Evolutionary conservation across 1,284 basidiomycete species (phyloP).

Genomic region (Apiotrichum laibachii): DNA sequence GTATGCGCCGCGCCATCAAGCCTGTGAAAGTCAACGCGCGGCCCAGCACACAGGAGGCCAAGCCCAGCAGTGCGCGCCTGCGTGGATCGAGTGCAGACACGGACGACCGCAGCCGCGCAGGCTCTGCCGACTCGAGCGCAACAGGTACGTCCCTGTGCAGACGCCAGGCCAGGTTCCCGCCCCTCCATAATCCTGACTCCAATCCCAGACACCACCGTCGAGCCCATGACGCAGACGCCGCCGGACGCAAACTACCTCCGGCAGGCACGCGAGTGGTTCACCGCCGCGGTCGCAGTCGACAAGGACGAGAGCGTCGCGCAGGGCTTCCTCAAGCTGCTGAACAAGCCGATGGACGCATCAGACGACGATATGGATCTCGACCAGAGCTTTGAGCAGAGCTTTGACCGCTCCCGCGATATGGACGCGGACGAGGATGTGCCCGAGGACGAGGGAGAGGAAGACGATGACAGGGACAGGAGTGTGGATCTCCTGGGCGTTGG

Average conservation of each 20-base stretch:
- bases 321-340: conserved; percentile 35
- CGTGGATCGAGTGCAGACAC: not conserved
- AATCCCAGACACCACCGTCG: not conserved
- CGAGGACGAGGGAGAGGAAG: not conserved
- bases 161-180: not conserved
- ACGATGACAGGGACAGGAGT: not conserved
- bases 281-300: conserved; percentile 35
- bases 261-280: conserved; percentile 36
- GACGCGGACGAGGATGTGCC: not conserved
- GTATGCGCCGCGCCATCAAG: conserved; percentile 8
- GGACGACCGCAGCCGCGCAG: not conserved
- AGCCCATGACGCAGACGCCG: not conserved
- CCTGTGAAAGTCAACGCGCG: not conserved
- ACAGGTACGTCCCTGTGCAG: not conserved
- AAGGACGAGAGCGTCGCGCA: conserved; percentile 28
- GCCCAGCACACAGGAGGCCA: not conserved
- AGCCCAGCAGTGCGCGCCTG: not conserved
- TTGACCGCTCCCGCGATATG: not conserved
- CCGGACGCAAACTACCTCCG: conserved; percentile 19
- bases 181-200: not conserved
- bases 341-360: not conserved
- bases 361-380: conserved; percentile 7
- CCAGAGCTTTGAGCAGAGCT: conserved; percentile 4
- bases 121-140: not conserved
- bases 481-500: not conserved